Evolutionary conservation across 2,329 filamentous ascomycete genomes (phyloP).

Genomic region (Colletotrichum tabaci): DNA sequence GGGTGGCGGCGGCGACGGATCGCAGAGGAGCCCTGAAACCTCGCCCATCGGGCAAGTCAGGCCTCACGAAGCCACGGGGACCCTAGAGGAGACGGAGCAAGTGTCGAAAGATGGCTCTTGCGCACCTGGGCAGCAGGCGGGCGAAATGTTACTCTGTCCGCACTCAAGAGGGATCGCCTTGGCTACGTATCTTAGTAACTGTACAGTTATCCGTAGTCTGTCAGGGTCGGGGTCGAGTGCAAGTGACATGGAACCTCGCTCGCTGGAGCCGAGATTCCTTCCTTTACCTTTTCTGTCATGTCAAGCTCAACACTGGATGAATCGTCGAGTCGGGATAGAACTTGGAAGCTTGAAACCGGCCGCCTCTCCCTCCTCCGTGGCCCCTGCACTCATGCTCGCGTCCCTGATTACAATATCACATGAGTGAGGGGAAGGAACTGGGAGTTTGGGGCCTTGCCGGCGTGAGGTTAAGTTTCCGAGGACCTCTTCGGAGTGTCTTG

Average conservation of each 20-base stretch:
- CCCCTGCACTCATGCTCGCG: slow-evolving; percentile 27
- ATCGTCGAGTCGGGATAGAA: slow-evolving; percentile 23
- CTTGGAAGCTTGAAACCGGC: slow-evolving; percentile 36
- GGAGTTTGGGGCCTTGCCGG: slow-evolving; percentile 34
- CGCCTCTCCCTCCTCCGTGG: slow-evolving; percentile 18
- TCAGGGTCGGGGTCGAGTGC: slow-evolving; percentile 38
- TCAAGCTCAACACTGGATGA: slow-evolving; percentile 28
- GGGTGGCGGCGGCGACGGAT: slow-evolving; percentile 41
- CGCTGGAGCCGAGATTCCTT: slow-evolving; percentile 24
- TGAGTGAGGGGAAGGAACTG: slow-evolving; percentile 16
- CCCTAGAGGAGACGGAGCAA: slow-evolving; percentile 30
- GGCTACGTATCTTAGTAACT: too few relatives aligned
- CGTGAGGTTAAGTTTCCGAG: slow-evolving; percentile 29
- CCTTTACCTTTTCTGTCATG: slow-evolving; percentile 17
- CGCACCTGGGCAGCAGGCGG: slow-evolving; percentile 37
- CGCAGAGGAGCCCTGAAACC: slow-evolving; percentile 30
- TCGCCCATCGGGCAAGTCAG: not conserved
- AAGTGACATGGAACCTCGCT: slow-evolving; percentile 32
- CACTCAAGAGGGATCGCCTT: too few relatives aligned
- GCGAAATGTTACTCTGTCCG: not conserved
- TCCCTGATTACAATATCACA: slow-evolving; percentile 35
- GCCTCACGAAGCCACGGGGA: slow-evolving; percentile 18
- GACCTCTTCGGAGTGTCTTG: slow-evolving; percentile 10
- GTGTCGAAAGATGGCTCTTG: slow-evolving; percentile 41
- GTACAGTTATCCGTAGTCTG: not conserved